These are phyloP conservation scores for Drechslera avenae DNA, from an alignment of 2,329 filamentous ascomycete species.

Conservation along the genomic window DNA sequence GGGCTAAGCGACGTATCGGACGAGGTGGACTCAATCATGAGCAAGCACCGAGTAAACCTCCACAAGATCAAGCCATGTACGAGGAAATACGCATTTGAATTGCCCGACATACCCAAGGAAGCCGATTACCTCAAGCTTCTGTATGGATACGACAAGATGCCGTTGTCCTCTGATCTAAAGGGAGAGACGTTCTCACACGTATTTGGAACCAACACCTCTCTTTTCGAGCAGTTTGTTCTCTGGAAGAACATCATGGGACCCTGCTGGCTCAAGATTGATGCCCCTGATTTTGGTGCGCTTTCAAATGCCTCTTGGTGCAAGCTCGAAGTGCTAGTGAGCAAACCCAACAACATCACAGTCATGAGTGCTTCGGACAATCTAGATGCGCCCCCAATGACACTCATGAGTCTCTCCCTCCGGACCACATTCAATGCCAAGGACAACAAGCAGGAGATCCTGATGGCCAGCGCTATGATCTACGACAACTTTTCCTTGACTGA, in stretches of 20 bases:
- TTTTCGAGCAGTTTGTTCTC: slow-evolving; percentile 97
- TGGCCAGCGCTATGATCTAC: slow-evolving; percentile 90
- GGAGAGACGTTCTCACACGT: slow-evolving; percentile 94
- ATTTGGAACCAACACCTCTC: slow-evolving; percentile 88
- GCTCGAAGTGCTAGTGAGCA: slow-evolving; percentile 80
- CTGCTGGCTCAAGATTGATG: slow-evolving; percentile 92
- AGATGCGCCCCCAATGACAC: slow-evolving; percentile 82
- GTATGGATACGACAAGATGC: slow-evolving; percentile 87
- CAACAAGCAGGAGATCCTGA: slow-evolving; percentile 94
- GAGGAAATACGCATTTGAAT: slow-evolving; percentile 94
- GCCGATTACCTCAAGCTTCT: slow-evolving; percentile 92
- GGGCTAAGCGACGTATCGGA: slow-evolving; percentile 87
- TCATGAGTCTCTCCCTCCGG: slow-evolving; percentile 93
- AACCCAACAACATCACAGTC: slow-evolving; percentile 75
- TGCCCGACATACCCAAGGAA: slow-evolving; percentile 84
- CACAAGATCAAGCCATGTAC: slow-evolving; percentile 92
- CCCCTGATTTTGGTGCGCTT: slow-evolving; percentile 79
- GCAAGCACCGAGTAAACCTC: slow-evolving; percentile 79
- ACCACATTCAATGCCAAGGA: slow-evolving; percentile 88
- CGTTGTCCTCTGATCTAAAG: slow-evolving; percentile 69
- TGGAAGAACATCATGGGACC: slow-evolving; percentile 99
- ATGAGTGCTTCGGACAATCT: slow-evolving; percentile 78
- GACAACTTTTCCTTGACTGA: slow-evolving; percentile 87
- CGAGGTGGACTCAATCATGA: slow-evolving; percentile 89
- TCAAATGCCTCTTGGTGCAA: slow-evolving; percentile 98